Evolutionary conservation across 805 yeast species (phyloP).

Genomic region (Candida mattraensis): DNA sequence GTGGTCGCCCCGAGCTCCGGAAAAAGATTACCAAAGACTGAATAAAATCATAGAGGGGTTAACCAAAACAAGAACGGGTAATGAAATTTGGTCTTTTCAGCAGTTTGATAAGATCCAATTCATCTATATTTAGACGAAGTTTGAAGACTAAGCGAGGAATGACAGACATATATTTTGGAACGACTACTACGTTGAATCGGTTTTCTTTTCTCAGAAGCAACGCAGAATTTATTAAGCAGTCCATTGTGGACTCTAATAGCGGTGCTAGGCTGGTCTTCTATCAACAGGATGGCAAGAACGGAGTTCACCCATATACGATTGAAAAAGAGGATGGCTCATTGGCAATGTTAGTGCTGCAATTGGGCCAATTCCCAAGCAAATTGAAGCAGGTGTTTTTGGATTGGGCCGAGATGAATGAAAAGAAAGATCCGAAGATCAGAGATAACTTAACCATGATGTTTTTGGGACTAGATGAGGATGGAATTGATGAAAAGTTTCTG

Average conservation of each 20-base stretch:
- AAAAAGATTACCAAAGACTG: constrained; percentile 2
- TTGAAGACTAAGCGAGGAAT: constrained; percentile 12
- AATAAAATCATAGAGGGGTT: not conserved
- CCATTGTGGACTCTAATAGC: constrained; percentile 7
- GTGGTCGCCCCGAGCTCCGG: constrained; percentile 3
- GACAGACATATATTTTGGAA: constrained; percentile 29
- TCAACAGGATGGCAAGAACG: constrained; percentile 28
- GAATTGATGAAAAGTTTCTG: constrained; percentile 19
- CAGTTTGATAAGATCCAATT: constrained; percentile 4
- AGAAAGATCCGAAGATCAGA: constrained; percentile 10
- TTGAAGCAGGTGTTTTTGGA: constrained; percentile 13
- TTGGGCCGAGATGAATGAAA: constrained; percentile 26
- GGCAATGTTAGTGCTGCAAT: constrained; percentile 15
- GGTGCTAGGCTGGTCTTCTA: constrained; percentile 51
- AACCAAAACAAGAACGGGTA: not conserved
- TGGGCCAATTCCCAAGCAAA: constrained; percentile 13
- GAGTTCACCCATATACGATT: constrained; percentile 21
- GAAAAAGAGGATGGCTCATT: constrained; percentile 1
- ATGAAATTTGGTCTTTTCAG: not conserved
- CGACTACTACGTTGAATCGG: constrained; percentile 51
- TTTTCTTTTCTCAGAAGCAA: constrained; percentile 64
- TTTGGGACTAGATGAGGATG: constrained; percentile 48
- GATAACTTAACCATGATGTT: constrained; percentile 38
- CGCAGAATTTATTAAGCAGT: constrained; percentile 41
- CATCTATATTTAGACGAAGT: constrained; percentile 9